Evolutionary conservation across 163 green algal genomes (phyloP), one percentile per base, ranked within the genome.

Genomic region (Prototheca cutis): DNA sequence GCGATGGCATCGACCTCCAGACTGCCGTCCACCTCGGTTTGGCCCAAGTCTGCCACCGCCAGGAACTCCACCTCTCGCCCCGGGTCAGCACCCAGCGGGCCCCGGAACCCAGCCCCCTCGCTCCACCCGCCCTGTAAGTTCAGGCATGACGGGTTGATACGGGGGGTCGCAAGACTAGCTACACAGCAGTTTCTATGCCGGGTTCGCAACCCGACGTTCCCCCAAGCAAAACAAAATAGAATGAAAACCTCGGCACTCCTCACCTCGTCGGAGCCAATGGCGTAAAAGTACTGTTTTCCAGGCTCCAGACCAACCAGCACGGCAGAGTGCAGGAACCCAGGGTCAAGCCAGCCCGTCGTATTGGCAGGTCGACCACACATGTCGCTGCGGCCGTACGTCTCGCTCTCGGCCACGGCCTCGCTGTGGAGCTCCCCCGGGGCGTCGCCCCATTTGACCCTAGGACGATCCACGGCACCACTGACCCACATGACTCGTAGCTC

Each of bases 31-130:
- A 60, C 58, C 63, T 89, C 80, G 0, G 60, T 79, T 58, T 88
- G 72, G 2, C 85, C 85, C 69, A 90, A 67, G 63, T 93, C 85
- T 25, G 82, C 84, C 6, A 89, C 55, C 6, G 74, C 78, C 48
- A 91, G 64, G n/a, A 90, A 53, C n/a, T 58, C 64, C 4, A 90
- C 73, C 2, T 42, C 47, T n/a, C n/a, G n/a, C n/a, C n/a, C n/a
- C 6, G 63, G 29, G 6, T 76, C 32, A 0, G 70, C 63, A 15
- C 79, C 81, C 0, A 61, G 36, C 3, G 39, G 23, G 1, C 77
- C 75, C 3, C 69, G 58, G 52, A 89, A 87, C 8, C 34, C 65
- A 6, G 55, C 32, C 53, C 78, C 73, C 3, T 59, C 54, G 34
- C 67, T 78, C 55, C 76, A 87, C 24, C 72, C 79, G 42, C 36